A percentile compares a stretch with the other conserved stretches of the same genome.
phyloP scores from a whole-genome alignment of 495 filamentous ascomycete species.

The Hyaloscypha finlandica region DNA sequence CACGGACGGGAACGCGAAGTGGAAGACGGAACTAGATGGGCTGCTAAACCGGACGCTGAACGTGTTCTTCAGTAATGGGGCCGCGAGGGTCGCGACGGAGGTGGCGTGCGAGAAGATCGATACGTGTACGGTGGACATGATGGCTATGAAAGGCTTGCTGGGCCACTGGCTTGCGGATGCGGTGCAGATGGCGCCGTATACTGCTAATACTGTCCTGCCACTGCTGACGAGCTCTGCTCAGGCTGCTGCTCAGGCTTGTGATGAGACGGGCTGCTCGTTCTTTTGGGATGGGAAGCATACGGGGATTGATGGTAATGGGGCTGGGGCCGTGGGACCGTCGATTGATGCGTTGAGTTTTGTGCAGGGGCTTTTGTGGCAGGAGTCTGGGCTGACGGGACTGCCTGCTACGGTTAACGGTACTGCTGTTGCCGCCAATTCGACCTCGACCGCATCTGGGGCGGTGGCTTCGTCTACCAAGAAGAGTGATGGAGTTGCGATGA shows the following conservation, averaged over 20 bases:
- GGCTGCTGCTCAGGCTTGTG: conserved; percentile 63
- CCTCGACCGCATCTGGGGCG: neutral
- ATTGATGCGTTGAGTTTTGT: conserved; percentile 71
- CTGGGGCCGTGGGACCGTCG: conserved; percentile 65
- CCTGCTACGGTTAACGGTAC: conserved; percentile 21
- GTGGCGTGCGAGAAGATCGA: conserved; percentile 66
- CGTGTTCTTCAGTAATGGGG: conserved; percentile 59
- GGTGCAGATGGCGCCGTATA: conserved; percentile 67
- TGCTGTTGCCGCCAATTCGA: neutral
- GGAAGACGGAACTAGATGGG: conserved; percentile 59
- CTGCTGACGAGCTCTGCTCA: conserved; percentile 56
- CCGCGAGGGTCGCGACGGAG: conserved; percentile 60
- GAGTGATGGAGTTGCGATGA: neutral
- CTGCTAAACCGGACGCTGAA: conserved; percentile 53
- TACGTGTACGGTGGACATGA: conserved; percentile 71
- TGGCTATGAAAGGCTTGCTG: conserved; percentile 75
- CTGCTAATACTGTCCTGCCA: conserved; percentile 54
- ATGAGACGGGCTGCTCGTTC: conserved; percentile 49
- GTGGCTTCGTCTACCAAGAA: neutral
- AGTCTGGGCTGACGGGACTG: conserved; percentile 43
- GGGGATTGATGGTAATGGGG: conserved; percentile 39
- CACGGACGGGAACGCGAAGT: conserved; percentile 53
- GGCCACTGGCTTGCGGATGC: conserved; percentile 69
- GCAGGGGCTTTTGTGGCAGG: conserved; percentile 54
- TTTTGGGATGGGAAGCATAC: conserved; percentile 56